Evolutionary conservation across 2,329 filamentous ascomycete species (phyloP).

Genomic region (Colletotrichum abscissum): DNA sequence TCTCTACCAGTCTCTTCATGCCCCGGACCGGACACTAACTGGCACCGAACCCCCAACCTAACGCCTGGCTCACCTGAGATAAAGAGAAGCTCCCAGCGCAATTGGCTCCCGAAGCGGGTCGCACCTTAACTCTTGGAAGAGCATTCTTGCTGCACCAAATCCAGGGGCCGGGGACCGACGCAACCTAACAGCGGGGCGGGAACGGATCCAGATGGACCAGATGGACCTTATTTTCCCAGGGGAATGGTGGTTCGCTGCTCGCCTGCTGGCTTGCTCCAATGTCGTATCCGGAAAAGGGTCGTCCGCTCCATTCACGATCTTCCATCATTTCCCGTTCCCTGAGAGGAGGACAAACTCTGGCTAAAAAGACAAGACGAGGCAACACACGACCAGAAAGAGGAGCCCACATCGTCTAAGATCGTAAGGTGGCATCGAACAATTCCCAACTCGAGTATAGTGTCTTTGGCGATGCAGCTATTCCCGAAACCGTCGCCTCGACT

Average conservation of each 20-base stretch:
- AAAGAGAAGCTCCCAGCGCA: background rate
- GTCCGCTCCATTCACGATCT: background rate
- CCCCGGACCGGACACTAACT: background rate
- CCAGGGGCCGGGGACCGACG: background rate
- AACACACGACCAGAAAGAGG: background rate
- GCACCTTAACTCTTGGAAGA: background rate
- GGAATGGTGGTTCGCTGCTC: slow-evolving; percentile 1
- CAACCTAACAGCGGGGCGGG: slow-evolving; percentile 22
- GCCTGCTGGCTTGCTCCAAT: background rate
- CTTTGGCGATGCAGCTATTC: background rate
- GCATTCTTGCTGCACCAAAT: background rate
- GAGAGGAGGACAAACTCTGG: background rate
- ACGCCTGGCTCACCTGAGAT: background rate
- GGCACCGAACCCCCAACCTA: background rate
- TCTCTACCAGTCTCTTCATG: background rate
- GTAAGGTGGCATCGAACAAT: background rate
- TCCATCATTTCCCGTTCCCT: background rate
- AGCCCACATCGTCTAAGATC: background rate
- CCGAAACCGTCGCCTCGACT: background rate
- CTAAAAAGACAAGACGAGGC: background rate
- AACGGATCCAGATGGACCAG: slow-evolving; percentile 10
- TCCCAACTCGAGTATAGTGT: background rate
- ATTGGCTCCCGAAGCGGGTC: slow-evolving; percentile 8
- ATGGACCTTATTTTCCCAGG: slow-evolving; percentile 19
- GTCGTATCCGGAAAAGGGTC: slow-evolving; percentile 5